Conservation (phyloP, 2,329 filamentous ascomycete genomes). For the Paecilomyces sp. region DNA sequence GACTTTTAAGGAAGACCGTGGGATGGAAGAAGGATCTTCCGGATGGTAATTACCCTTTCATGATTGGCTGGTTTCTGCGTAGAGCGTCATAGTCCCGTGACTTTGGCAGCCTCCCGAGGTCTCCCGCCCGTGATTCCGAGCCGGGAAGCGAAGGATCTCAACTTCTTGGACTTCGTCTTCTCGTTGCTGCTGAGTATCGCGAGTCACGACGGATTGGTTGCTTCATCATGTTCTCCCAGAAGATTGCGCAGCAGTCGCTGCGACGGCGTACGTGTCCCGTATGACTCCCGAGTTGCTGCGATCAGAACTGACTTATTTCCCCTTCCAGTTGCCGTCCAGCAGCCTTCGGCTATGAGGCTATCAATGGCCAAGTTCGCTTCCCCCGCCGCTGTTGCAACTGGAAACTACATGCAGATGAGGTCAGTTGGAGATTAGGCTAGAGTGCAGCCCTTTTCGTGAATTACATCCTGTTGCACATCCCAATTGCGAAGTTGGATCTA, state of each 20-base stretch:
- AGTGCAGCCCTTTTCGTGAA: not conserved
- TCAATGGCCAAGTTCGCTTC: conserved; percentile 36
- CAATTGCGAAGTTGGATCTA: conserved; percentile 9
- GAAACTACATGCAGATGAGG: conserved; percentile 38
- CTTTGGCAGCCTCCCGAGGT: conserved; percentile 30
- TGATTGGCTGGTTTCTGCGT: conserved; percentile 24
- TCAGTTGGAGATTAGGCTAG: conserved; percentile 17
- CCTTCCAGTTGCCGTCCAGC: conserved; percentile 37
- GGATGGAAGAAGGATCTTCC: conserved; percentile 31
- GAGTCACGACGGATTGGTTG: not conserved
- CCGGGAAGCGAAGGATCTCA: conserved; percentile 19
- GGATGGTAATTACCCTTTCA: conserved; percentile 20
- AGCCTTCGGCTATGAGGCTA: conserved; percentile 35
- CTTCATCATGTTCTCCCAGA: conserved; percentile 40
- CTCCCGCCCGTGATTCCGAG: conserved; percentile 30
- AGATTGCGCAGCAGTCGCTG: conserved; percentile 41
- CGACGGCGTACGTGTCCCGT: conserved; percentile 38
- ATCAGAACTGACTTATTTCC: conserved; percentile 16
- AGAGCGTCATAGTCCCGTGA: conserved; percentile 24
- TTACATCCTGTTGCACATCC: not conserved
- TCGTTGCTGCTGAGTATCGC: conserved; percentile 10
- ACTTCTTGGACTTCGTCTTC: conserved; percentile 10
- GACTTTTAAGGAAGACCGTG: conserved; percentile 2
- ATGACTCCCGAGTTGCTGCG: not conserved
- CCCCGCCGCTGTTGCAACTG: conserved; percentile 37